Conservation (phyloP, 2,329 filamentous ascomycete genomes). For the Allantophomopsis cytisporea region DNA sequence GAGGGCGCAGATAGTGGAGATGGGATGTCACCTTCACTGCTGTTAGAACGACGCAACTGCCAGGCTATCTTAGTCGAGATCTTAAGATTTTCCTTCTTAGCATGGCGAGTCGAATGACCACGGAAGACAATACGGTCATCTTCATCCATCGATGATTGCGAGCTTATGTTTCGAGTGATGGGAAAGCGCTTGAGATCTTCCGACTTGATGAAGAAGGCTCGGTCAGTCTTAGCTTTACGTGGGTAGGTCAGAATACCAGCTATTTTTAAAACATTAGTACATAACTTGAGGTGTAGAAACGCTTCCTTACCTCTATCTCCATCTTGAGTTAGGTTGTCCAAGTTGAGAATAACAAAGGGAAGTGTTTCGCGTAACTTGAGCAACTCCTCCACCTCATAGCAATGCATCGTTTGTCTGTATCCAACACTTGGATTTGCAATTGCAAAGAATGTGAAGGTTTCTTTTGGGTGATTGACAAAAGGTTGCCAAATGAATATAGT, state of each 20-base stretch:
- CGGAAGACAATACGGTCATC: conserved; percentile 2
- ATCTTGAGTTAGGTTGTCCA: conserved; percentile 9
- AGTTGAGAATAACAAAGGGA: conserved; percentile 8
- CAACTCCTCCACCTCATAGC: conserved; percentile 13
- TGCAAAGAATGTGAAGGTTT: too few species aligned
- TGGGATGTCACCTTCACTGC: conserved; percentile 21
- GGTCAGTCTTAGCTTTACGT: too few species aligned
- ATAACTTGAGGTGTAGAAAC: conserved; percentile 7
- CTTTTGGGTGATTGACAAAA: too few species aligned
- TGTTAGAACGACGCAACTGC: conserved; percentile 15
- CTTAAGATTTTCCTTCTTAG: background rate
- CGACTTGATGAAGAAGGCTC: conserved; percentile 3
- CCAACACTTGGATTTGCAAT: background rate
- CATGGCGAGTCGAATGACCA: background rate
- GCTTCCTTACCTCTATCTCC: background rate
- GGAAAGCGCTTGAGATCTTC: background rate
- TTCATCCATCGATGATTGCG: background rate
- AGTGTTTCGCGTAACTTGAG: conserved; percentile 12
- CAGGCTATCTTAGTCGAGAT: conserved; percentile 5
- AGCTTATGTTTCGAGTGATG: too few species aligned
- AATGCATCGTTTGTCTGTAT: conserved; percentile 1
- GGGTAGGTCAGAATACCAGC: too few species aligned
- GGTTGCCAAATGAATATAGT: too few species aligned
- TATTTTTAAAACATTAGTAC: too few species aligned
- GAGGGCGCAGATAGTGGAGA: conserved; percentile 36